Evolutionary conservation across 768 basidiomycete species (phyloP).

Genomic region (Mycena amicta): DNA sequence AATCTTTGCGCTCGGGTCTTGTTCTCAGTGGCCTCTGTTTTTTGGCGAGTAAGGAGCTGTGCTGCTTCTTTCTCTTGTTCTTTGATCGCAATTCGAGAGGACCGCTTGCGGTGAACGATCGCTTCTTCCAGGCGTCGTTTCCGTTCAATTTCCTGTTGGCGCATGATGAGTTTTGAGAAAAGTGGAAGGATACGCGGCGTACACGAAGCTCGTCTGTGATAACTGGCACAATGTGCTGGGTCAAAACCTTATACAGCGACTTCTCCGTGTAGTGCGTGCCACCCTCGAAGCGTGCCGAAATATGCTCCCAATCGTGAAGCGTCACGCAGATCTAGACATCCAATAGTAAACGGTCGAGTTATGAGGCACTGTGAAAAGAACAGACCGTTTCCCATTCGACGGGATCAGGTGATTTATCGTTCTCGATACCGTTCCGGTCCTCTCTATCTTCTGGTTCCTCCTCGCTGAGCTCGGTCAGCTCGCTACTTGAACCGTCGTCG

Average conservation of each 20-base stretch:
- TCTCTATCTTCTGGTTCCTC: conserved; percentile 28
- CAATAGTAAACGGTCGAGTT: background rate
- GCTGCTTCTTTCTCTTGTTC: conserved; percentile 82
- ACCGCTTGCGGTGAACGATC: conserved; percentile 84
- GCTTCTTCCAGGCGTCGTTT: conserved; percentile 72
- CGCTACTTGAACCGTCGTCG: conserved; percentile 66
- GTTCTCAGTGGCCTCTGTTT: conserved; percentile 70
- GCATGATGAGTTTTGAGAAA: too few relatives aligned
- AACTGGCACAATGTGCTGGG: conserved; percentile 68
- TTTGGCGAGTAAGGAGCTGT: conserved; percentile 56
- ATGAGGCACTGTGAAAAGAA: background rate
- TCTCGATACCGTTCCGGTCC: conserved; percentile 24
- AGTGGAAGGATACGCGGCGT: conserved; percentile 26
- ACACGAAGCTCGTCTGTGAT: conserved; percentile 72
- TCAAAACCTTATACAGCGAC: conserved; percentile 69
- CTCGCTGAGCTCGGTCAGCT: conserved; percentile 74
- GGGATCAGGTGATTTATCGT: conserved; percentile 52
- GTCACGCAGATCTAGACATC: conserved; percentile 80
- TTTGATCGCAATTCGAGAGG: conserved; percentile 81
- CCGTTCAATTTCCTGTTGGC: conserved; percentile 68
- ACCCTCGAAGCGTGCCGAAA: conserved; percentile 73
- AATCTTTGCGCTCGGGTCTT: conserved; percentile 61
- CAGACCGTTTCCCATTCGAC: conserved; percentile 88
- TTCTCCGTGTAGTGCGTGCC: conserved; percentile 82
- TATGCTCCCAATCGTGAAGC: conserved; percentile 81